Base-by-base conservation (phyloP, 257 asterid genomes). In the Capsicum baccatum region DNA sequence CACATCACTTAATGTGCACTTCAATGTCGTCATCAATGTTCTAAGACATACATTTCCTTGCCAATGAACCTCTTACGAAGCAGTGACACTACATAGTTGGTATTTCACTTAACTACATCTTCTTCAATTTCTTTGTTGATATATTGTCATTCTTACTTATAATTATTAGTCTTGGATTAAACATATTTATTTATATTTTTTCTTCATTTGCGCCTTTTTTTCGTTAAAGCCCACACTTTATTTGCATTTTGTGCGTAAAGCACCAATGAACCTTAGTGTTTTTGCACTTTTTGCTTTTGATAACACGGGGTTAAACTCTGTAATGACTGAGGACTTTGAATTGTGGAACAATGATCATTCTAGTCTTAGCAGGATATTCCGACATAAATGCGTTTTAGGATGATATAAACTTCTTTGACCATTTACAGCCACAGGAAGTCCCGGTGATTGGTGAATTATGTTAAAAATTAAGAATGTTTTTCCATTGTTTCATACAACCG, bases 401-500 rank as follows among this genome's bases (percentile, higher is more conserved):
- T 76, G 81, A 76, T 76, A 52, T 21, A 76, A 54, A 19, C 9
- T n/a, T 76, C 47, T 26, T 76, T 9, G n/a, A 52, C 62, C 81
- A 52, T 52, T 76, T 76, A 14, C 44, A 21, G 69, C 69, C 37
- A 21, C 57, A 76, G 63, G 44, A 76, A 13, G 81, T 76, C 44
- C 52, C 14, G 63, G 63, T 50, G 44, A 26, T 74, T 48, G 11
- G 44, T 52, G 63, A 76, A 52, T 52, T 21, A 13, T 26, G 5
- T 52, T 54, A 47, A 52, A 21, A 26, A 76, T 50, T 76, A 52
- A 76, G 21, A 52, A 50, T 21, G 10, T 26, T 21, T 74, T 73
- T 14, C 21, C 81, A 7, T 21, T 8, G 7, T 76, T 37, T 14
- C 63, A 6, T 21, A 21, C 63, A 47, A 21, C 63, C 4, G 12